Evolutionary conservation across 495 filamentous ascomycete species (phyloP), one percentile per base, ranked within the genome.

Genomic region (Parmelia sp.): DNA sequence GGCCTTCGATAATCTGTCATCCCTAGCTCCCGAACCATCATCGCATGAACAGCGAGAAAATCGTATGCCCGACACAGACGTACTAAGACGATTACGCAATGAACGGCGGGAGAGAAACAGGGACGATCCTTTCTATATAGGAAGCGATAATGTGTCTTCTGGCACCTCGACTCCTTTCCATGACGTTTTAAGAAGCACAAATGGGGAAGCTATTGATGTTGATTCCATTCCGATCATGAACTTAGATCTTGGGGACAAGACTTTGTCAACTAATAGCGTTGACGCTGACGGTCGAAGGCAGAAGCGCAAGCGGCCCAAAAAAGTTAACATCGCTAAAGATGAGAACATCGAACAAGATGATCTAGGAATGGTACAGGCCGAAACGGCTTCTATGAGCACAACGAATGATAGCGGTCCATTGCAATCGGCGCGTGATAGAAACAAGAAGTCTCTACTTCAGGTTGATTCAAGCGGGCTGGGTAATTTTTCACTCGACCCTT

Each of bases 121-220:
- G 65, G 93, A 97, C 69, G 94, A 98, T 71, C 94, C 94, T 5
- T 98, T 96, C 72, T 97, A 98, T 71, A 98, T 98, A 69, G 80
- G 79, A 37, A 71, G 78, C 21, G 79, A 80, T 3, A 84, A 80
- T 31, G 68, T 65, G 0, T 69, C 70, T 12, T 82, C 79, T 11
- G 84, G 79, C 44, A 78, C 77, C 14, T 87, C 84, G 1, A 90
- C 89, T 0, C 87, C 89, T 4, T 82, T 90, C 61, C 86, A 90
- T 69, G 87, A 86, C 61, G 86, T 90, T 45, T 78, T 91, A 0
- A 79, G 83, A 64, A 82, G 76, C 36, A 83, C 84, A 37, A 88
- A 90, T 68, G 86, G 86, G 3, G 85, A 86, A 11, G 88, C 85
- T 36, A 75, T 96, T 21, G 94, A 98, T 71, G 82, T 98, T 58